phyloP scores from a whole-genome alignment of 176 grass and related monocot genomes.

The Oryza brachyantha region DNA sequence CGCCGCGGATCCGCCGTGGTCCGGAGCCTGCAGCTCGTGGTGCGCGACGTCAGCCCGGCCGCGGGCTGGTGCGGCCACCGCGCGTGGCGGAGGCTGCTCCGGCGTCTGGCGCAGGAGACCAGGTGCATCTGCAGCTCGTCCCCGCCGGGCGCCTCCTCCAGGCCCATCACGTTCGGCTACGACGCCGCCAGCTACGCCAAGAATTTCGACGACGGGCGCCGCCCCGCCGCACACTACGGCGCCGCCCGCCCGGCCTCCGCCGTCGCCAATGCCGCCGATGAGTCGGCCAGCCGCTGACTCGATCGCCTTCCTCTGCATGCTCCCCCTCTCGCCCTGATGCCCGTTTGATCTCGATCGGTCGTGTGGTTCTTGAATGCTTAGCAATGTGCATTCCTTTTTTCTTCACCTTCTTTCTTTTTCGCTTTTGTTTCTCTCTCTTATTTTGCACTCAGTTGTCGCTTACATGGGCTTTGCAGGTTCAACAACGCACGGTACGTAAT shows the following conservation, averaged over 20 bases:
- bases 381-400: not conserved
- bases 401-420: not conserved
- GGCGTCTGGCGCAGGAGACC: constrained; percentile 70
- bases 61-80: constrained; percentile 49
- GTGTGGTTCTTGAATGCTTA: not conserved
- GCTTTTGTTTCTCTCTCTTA: not conserved
- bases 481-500: not conserved
- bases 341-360: not conserved
- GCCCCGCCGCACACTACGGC: constrained; percentile 23
- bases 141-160: constrained; percentile 4
- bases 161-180: constrained; percentile 67
- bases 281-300: constrained; percentile 23
- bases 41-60: constrained; percentile 31
- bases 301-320: not conserved
- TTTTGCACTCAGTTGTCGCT: constrained; percentile 14
- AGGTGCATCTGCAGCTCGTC: constrained; percentile 55
- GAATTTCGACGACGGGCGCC: constrained; percentile 80
- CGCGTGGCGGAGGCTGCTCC: constrained; percentile 58
- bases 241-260: not conserved
- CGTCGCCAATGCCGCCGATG: constrained; percentile 14
- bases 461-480: constrained; percentile 18
- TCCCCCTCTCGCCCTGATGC: not conserved
- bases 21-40: constrained; percentile 54
- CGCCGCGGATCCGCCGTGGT: constrained; percentile 30
- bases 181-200: constrained; percentile 93